phyloP scores from a whole-genome alignment of 805 yeast species.

The Pichia occidentalis region DNA sequence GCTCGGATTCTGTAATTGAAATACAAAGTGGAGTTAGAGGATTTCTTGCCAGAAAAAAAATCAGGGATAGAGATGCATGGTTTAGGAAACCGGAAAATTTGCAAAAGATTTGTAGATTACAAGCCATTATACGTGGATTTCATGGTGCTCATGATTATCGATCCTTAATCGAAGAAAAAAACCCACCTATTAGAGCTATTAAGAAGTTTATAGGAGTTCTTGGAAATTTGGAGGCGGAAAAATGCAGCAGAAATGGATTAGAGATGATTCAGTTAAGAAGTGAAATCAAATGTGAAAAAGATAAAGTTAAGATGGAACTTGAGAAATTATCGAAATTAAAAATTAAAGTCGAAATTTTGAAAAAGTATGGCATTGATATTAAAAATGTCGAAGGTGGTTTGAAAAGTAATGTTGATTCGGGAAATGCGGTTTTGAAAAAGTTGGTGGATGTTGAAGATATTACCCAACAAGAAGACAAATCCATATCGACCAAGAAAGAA shows the following conservation, averaged over 20 bases:
- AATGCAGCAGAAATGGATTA: conserved; percentile 6
- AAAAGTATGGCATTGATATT: conserved; percentile 70
- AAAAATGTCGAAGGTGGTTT: conserved; percentile 50
- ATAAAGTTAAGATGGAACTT: conserved; percentile 64
- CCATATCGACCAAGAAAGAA: conserved; percentile 28
- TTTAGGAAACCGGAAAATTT: conserved; percentile 45
- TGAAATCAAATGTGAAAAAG: conserved; percentile 58
- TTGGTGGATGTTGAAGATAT: conserved; percentile 6
- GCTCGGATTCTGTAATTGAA: conserved; percentile 32
- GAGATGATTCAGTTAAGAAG: conserved; percentile 8
- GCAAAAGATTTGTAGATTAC: conserved; percentile 62
- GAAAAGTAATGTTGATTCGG: conserved; percentile 10
- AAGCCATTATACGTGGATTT: conserved; percentile 63
- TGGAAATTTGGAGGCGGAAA: conserved; percentile 56
- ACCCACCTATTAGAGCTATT: conserved; percentile 75
- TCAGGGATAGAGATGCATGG: conserved; percentile 34
- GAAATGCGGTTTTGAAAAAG: conserved; percentile 5
- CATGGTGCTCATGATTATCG: conserved; percentile 68
- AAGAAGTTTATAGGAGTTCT: conserved; percentile 69
- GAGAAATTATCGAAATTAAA: conserved; percentile 69
- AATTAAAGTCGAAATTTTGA: conserved; percentile 68
- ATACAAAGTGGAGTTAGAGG: conserved; percentile 58
- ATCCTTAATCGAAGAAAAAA: conserved; percentile 57
- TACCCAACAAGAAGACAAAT: conserved; percentile 33
- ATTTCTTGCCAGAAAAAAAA: conserved; percentile 31